These are phyloP conservation scores for Cercospora janseana DNA, from an alignment of 2,329 filamentous ascomycete genomes.

Conservation along the genomic window DNA sequence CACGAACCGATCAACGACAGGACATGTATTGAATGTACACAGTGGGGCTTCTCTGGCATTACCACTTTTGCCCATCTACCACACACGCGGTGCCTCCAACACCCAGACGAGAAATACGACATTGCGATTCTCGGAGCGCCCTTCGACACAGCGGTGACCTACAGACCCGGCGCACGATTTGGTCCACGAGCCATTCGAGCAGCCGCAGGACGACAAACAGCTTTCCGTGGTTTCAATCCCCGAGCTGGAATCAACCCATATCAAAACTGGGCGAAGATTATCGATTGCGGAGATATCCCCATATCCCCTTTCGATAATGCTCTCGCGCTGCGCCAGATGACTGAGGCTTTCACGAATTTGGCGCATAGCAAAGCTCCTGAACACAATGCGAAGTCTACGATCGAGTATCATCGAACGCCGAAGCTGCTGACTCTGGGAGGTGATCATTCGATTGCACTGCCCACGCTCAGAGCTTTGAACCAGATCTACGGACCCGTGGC, in stretches of 20 bases:
- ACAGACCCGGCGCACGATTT: slow-evolving; percentile 61
- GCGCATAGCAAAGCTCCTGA: slow-evolving; percentile 44
- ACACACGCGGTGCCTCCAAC: slow-evolving; percentile 49
- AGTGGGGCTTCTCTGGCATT: slow-evolving; percentile 39
- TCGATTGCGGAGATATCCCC: slow-evolving; percentile 86
- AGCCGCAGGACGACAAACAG: slow-evolving; percentile 76
- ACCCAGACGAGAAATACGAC: slow-evolving; percentile 46
- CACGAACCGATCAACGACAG: not conserved
- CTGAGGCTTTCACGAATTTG: slow-evolving; percentile 71
- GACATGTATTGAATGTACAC: slow-evolving; percentile 1
- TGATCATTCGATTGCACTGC: slow-evolving; percentile 52
- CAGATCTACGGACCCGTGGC: slow-evolving; percentile 47
- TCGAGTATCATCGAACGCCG: slow-evolving; percentile 45
- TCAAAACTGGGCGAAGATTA: slow-evolving; percentile 62
- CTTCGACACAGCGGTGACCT: slow-evolving; percentile 52
- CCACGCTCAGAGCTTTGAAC: slow-evolving; percentile 51
- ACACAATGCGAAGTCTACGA: slow-evolving; percentile 39
- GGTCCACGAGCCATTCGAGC: slow-evolving; percentile 84
- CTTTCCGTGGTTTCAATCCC: slow-evolving; percentile 77
- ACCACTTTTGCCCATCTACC: slow-evolving; percentile 47
- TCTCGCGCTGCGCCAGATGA: slow-evolving; percentile 80
- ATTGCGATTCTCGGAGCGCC: slow-evolving; percentile 52
- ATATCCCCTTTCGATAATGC: slow-evolving; percentile 83
- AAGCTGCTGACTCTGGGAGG: slow-evolving; percentile 51
- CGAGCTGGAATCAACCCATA: slow-evolving; percentile 83